Conservation (phyloP, 495 filamentous ascomycete species). For the Penicillium cinerascens region DNA sequence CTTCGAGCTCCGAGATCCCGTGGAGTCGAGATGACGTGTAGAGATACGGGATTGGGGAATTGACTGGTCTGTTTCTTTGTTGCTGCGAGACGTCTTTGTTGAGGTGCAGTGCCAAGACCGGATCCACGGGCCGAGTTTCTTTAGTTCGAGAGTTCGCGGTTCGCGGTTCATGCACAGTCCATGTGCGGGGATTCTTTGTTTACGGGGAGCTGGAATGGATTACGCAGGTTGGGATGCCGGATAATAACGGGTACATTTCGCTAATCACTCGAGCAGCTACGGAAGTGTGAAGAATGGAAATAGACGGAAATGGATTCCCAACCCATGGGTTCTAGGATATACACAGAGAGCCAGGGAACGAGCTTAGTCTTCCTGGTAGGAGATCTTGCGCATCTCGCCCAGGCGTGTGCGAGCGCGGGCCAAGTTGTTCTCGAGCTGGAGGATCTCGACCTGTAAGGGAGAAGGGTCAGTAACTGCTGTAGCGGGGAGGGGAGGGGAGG, state of each 20-base stretch:
- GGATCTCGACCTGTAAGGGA: conserved; percentile 77
- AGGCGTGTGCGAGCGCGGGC: conserved; percentile 75
- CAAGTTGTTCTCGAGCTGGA: conserved; percentile 88
- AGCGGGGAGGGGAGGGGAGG: conserved; percentile 4
- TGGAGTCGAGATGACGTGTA: neutral
- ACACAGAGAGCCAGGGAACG: conserved; percentile 8
- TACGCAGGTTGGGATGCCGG: too few species aligned
- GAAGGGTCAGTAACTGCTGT: conserved; percentile 13
- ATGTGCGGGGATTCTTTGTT: neutral
- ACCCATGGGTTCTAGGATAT: conserved; percentile 4
- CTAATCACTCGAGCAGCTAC: neutral
- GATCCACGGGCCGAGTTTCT: neutral
- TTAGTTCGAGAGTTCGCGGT: neutral
- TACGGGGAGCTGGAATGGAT: too few species aligned
- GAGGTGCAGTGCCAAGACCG: neutral
- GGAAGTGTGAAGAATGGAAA: neutral
- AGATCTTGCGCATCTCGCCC: conserved; percentile 98
- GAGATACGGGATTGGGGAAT: neutral
- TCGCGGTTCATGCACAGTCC: too few species aligned
- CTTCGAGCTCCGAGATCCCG: too few species aligned
- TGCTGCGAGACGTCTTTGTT: neutral
- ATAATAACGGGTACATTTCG: neutral
- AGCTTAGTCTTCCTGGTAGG: conserved; percentile 78
- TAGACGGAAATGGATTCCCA: neutral
- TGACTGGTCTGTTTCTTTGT: neutral